Percentiles rank a stretch among this genome's conserved stretches.
phyloP scores from a whole-genome alignment of 306 rosid species.

The Rosa persica region DNA sequence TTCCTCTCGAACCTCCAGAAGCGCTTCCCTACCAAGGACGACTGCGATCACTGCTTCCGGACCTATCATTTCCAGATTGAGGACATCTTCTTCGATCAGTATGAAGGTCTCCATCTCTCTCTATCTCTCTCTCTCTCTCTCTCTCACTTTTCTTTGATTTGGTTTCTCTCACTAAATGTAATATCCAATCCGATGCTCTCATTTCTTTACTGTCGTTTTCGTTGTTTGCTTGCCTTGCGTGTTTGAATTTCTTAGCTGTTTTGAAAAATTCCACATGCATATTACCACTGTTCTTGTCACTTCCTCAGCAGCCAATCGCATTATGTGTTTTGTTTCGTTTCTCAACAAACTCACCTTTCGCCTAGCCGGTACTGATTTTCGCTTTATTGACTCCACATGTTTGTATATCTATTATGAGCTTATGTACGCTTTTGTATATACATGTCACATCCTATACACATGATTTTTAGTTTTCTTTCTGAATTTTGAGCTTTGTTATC shows the following conservation, averaged over 20 bases:
- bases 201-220: neutral
- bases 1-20: conserved; percentile 75
- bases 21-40: conserved; percentile 64
- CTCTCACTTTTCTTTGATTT: too few species aligned
- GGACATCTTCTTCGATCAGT: conserved; percentile 70
- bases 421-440: neutral
- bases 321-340: too few species aligned
- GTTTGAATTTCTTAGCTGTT: neutral
- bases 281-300: neutral
- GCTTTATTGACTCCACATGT: neutral
- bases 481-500: neutral
- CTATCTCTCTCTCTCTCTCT: neutral
- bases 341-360: neutral
- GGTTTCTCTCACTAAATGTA: too few species aligned
- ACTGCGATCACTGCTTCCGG: conserved; percentile 60
- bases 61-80: conserved; percentile 82
- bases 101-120: conserved; percentile 43
- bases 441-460: too few species aligned
- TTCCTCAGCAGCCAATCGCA: neutral
- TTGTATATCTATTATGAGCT: neutral
- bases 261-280: neutral
- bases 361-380: neutral
- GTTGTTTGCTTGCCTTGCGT: neutral
- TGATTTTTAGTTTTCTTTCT: neutral
- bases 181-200: neutral